Conservation (phyloP, 495 filamentous ascomycete genomes). For the Xylaria flabelliformis region DNA sequence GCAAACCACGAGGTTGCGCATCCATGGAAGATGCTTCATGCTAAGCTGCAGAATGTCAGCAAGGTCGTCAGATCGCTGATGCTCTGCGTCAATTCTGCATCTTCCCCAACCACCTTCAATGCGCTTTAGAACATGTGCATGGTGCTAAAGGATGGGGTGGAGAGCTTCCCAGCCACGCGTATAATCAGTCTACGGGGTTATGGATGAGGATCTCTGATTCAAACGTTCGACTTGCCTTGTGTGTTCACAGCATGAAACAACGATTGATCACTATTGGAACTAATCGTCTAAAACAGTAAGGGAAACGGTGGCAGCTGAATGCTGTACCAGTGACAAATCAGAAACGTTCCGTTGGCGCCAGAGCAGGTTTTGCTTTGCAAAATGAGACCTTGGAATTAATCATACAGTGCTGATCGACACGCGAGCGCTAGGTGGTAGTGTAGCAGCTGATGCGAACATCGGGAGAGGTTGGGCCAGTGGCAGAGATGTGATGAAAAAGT, state of each 20-base stretch:
- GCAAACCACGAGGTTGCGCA: conserved; percentile 39
- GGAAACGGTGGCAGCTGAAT: background rate
- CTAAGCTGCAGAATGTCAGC: conserved; percentile 24
- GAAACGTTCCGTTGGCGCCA: conserved; percentile 11
- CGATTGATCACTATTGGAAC: background rate
- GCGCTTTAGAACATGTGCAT: background rate
- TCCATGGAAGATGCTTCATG: conserved; percentile 38
- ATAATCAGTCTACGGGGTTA: background rate
- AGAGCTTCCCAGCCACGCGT: conserved; percentile 12
- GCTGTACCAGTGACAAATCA: conserved; percentile 17
- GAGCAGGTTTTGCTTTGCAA: conserved; percentile 7
- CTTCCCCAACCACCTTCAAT: conserved; percentile 20
- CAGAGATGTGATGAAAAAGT: conserved; percentile 8
- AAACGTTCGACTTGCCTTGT: background rate
- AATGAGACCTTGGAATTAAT: background rate
- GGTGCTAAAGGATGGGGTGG: background rate
- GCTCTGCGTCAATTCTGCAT: conserved; percentile 3
- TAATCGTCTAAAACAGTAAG: background rate
- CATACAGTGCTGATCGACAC: conserved; percentile 16
- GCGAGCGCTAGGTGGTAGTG: background rate
- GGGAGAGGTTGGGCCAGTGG: conserved; percentile 15
- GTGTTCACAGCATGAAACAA: conserved; percentile 8
- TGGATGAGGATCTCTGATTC: background rate
- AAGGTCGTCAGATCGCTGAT: background rate
- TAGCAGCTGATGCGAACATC: conserved; percentile 3